Evolutionary conservation across 176 grass and related monocot genomes (phyloP), one percentile per base, ranked within the genome.

Genomic region (Pontederia paniculata): DNA sequence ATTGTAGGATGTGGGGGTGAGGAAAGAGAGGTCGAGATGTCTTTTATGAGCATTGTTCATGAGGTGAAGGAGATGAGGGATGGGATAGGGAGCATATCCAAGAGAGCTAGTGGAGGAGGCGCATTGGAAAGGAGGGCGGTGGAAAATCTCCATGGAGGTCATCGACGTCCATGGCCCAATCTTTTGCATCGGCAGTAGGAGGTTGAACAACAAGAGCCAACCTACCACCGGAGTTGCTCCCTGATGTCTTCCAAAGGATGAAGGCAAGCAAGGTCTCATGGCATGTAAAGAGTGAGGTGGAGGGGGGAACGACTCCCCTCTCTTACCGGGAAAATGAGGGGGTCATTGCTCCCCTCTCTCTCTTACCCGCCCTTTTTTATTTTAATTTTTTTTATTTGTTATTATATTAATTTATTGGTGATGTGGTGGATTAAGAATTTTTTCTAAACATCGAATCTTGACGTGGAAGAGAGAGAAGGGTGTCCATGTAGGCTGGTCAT

Each of bases 31-130:
- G 54, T 48, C 13, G 72, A 69, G 67, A 98, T 98, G 93, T 86
- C 93, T 71, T 73, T 91, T 21, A 98, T 79, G 66, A 88, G 72
- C 77, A 81, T 98, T 44, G 86, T 91, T 42, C 68, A 77, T 37
- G 83, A 98, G 66, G 72, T 98, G 15, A 98, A 81, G 83, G 91
- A 97, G 74, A 90, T 87, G 86, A 81, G 80, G 59, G 93, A 86
- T 55, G 83, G 86, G 28, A 77, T 83, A 18, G 93, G 86, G 52
- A 91, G 73, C 87, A 91, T 76, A 60, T 88, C 93, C 23, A 88
- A 78, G 58, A 73, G 69, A 51, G 45, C 45, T 43, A 28, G 55
- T 0, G 68, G 86, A n/a, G 83, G 54, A 3, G 73, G 47, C 31
- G 48, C 59, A 10, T 13, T 42, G 10, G 44, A 62, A 62, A 42